Evolutionary conservation across 768 basidiomycete species (phyloP), one percentile per base, ranked within the genome.

Genomic region (Clavaria fumosa): DNA sequence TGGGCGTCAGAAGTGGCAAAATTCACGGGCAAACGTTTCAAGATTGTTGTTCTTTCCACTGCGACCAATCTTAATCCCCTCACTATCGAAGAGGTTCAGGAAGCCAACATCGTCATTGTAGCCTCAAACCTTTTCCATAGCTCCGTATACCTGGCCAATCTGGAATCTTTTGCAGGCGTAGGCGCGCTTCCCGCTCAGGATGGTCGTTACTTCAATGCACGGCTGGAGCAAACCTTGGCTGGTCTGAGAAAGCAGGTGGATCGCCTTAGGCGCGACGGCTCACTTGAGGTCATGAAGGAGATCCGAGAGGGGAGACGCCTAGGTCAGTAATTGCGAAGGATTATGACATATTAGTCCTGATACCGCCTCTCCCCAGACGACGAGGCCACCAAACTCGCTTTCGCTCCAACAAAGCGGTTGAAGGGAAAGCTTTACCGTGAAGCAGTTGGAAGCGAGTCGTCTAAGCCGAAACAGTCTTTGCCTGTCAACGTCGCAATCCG

Each of bases 171-270:
- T 30, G 70, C 76, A 3, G 80, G 67, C 4, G 75, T 66, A 5
- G 75, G 79, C 2, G 57, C 71, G 12, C 62, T 90, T 23, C 85
- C 86, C 2, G 57, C 60, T n/a, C 71, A 75, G 23, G 81, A 86
- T 23, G 86, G 86, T 9, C 75, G 91, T 14, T 88, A 88, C 60
- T 95, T 91, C 66, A 77, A 81, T 37, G 77, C 78, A n/a, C 70
- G 80, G 21, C 63, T 93, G 15, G 74, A 81, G 14, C 66, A 71
- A 30, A 63, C 69, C 17, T 57, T 82, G 35, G 60, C 59, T 6
- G 60, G 69, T 1, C 59, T 93, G 20, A 30, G 24, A 62, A 64
- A 47, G 55, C 50, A 93, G 45, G 75, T 80, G 3, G 73, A 81
- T 22, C 64, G 68, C 4, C 58, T 96, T 12, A 67, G 70, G 42